These are phyloP conservation scores for Acanthochlamys bracteata DNA, from an alignment of 106 monocot genomes.

Conservation along the genomic window DNA sequence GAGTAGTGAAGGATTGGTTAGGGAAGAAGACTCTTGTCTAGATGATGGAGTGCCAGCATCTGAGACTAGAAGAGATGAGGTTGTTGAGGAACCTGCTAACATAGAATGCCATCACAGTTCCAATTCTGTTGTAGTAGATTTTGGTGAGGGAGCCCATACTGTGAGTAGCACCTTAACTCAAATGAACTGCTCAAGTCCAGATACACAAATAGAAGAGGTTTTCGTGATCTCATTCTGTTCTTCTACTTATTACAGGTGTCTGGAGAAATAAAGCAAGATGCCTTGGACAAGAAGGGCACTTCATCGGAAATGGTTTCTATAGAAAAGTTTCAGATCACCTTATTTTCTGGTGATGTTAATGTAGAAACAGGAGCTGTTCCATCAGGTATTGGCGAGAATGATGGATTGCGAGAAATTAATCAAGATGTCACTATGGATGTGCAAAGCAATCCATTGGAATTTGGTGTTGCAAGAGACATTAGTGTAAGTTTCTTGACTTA, in stretches of 20 bases:
- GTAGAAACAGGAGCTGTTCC: conserved; percentile 24
- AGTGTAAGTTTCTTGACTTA: conserved; percentile 45
- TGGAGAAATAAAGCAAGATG: conserved; percentile 10
- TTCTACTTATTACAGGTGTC: conserved; percentile 3
- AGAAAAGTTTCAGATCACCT: conserved; percentile 7
- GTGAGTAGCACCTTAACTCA: conserved; percentile 12
- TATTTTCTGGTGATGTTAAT: conserved; percentile 2
- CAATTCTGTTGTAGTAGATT: conserved; percentile 11
- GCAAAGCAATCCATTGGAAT: conserved; percentile 25
- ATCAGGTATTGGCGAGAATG: conserved; percentile 48
- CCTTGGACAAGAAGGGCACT: conserved; percentile 5
- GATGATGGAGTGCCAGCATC: not conserved
- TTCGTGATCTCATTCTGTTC: not conserved
- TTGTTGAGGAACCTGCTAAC: conserved; percentile 1
- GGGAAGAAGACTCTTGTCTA: not conserved
- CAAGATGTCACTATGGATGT: conserved; percentile 25
- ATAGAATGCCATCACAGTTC: conserved; percentile 13
- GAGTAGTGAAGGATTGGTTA: not conserved
- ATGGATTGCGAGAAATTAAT: conserved; percentile 28
- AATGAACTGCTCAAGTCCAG: conserved; percentile 7
- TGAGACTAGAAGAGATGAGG: conserved; percentile 8
- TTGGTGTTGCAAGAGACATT: conserved; percentile 32
- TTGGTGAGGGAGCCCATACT: conserved; percentile 5
- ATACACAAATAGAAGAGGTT: conserved; percentile 7
- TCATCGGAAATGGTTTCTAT: conserved; percentile 1